phyloP scores from a whole-genome alignment of 805 yeast species.

The Metschnikowia cerradonensis region DNA sequence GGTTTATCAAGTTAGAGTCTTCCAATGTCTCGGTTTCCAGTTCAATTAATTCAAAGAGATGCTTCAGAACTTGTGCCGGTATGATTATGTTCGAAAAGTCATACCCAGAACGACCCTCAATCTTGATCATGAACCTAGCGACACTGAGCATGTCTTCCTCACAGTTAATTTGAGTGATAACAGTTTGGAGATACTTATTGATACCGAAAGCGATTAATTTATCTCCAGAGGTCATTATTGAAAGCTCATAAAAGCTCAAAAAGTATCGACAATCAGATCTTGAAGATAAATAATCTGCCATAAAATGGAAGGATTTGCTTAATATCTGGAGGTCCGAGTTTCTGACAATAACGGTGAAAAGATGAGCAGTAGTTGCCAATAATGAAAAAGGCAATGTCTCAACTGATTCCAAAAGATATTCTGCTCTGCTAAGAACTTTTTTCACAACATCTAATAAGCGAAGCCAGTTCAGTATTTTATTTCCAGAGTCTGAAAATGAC shows the following conservation, averaged over 20 bases:
- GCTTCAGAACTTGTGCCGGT: not conserved
- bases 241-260: constrained; percentile 45
- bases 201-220: constrained; percentile 45
- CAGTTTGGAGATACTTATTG: constrained; percentile 44
- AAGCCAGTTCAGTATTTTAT: constrained; percentile 54
- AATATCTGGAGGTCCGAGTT: constrained; percentile 48
- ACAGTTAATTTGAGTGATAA: constrained; percentile 30
- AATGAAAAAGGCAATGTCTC: not conserved
- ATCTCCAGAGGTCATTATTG: constrained; percentile 39
- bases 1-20: not conserved
- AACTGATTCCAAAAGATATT: constrained; percentile 4
- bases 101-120: not conserved
- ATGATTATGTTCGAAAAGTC: not conserved
- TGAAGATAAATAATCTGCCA: constrained; percentile 38
- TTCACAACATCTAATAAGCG: constrained; percentile 21
- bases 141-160: constrained; percentile 7
- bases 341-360: constrained; percentile 50
- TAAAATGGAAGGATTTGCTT: constrained; percentile 42
- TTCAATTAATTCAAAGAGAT: not conserved
- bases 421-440: constrained; percentile 19
- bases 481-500: constrained; percentile 68
- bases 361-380: constrained; percentile 36
- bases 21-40: not conserved
- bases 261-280: constrained; percentile 34
- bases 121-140: not conserved